Percentiles rank a stretch among this genome's conserved stretches.
Evolutionary conservation across 148 eudicot genomes (phyloP).

Genomic region (Gaultheria prostrata): DNA sequence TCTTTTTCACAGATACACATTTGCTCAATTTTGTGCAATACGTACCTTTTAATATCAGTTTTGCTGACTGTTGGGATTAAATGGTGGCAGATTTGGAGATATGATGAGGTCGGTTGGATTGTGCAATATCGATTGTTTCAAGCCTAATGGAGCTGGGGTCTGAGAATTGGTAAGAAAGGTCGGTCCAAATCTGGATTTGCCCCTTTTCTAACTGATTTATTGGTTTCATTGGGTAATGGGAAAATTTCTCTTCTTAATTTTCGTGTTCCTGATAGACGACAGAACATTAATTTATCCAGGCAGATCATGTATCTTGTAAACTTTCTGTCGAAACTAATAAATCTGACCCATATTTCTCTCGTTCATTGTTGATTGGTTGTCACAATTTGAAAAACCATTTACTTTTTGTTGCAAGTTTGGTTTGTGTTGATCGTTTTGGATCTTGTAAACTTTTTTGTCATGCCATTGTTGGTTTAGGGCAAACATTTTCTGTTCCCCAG

Average conservation of each 20-base stretch:
- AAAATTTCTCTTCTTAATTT: constrained; percentile 16
- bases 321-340: constrained; percentile 21
- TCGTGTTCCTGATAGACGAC: constrained; percentile 15
- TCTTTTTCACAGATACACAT: neutral
- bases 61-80: constrained; percentile 23
- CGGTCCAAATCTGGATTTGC: constrained; percentile 14
- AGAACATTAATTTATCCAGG: constrained; percentile 24
- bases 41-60: neutral
- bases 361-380: neutral
- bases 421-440: neutral
- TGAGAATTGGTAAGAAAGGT: constrained; percentile 22
- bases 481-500: neutral
- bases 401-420: constrained; percentile 4
- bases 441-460: neutral
- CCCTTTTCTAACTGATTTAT: constrained; percentile 17
- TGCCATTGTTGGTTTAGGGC: neutral
- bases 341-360: constrained; percentile 16
- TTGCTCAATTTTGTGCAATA: neutral
- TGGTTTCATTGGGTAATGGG: constrained; percentile 26
- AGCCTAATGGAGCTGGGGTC: constrained; percentile 48
- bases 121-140: constrained; percentile 87
- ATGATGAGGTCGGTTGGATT: constrained; percentile 72
- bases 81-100: constrained; percentile 68
- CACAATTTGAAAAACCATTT: neutral
- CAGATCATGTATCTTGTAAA: constrained; percentile 33